Evolutionary conservation across 768 basidiomycete genomes (phyloP).

Genomic region (Leccinum broughii): DNA sequence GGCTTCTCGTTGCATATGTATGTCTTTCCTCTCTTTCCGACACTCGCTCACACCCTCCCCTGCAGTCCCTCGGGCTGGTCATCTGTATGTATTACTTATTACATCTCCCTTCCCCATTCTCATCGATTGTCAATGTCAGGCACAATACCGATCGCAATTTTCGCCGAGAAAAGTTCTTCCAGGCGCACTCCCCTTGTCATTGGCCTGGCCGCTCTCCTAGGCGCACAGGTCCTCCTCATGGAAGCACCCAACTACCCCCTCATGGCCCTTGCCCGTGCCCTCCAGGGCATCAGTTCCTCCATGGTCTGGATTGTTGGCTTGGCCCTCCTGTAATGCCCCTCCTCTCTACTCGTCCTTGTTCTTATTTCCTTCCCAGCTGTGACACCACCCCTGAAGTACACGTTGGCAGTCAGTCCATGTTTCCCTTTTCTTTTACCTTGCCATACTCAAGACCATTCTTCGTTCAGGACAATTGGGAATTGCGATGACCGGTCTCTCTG

Average conservation of each 20-base stretch:
- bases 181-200: slow-evolving; percentile 50
- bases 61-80: slow-evolving; percentile 56
- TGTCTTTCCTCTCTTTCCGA: slow-evolving; percentile 18
- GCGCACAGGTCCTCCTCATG: slow-evolving; percentile 62
- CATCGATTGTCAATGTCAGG: slow-evolving; percentile 39
- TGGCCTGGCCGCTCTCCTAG: slow-evolving; percentile 51
- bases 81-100: slow-evolving; percentile 40
- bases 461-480: slow-evolving; percentile 56
- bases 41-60: slow-evolving; percentile 2
- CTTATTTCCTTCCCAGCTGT: slow-evolving; percentile 42
- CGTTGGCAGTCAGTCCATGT: slow-evolving; percentile 46
- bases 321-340: slow-evolving; percentile 49
- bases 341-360: not conserved
- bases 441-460: not conserved
- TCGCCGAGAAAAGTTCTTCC: slow-evolving; percentile 51
- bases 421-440: not conserved
- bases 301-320: slow-evolving; percentile 65
- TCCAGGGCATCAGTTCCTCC: slow-evolving; percentile 62
- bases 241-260: slow-evolving; percentile 55
- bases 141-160: slow-evolving; percentile 57
- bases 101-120: not conserved
- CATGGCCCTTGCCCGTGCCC: slow-evolving; percentile 57
- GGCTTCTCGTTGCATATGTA: slow-evolving; percentile 62
- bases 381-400: slow-evolving; percentile 51
- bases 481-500: slow-evolving; percentile 56